These are phyloP conservation scores for Bipolaris victoriae DNA, from an alignment of 2,329 filamentous ascomycete genomes.

Conservation along the genomic window DNA sequence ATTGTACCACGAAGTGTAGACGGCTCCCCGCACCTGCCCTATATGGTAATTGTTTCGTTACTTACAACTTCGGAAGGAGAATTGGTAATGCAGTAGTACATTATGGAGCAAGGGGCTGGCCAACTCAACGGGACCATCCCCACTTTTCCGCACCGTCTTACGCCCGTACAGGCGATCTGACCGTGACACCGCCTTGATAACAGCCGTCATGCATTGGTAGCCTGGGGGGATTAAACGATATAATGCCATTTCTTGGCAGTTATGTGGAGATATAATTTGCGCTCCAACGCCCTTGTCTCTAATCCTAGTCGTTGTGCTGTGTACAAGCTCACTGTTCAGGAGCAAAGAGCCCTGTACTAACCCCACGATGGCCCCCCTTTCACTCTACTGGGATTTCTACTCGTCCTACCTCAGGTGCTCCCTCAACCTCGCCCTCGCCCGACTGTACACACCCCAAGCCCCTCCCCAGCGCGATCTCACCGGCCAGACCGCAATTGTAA, in stretches of 20 bases:
- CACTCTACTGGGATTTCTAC: constrained; percentile 13
- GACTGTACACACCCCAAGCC: constrained; percentile 18
- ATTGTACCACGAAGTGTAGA: background rate
- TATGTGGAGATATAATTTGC: background rate
- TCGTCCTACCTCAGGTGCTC: constrained; percentile 13
- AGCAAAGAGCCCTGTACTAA: background rate
- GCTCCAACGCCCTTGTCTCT: background rate
- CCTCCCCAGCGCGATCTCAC: constrained; percentile 34
- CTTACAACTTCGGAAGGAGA: background rate
- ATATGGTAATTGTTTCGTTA: background rate
- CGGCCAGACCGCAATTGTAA: constrained; percentile 57
- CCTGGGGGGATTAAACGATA: too few species aligned
- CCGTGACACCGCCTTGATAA: too few species aligned
- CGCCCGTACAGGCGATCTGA: background rate
- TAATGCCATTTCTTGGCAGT: too few species aligned
- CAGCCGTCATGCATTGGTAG: background rate
- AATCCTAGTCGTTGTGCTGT: background rate
- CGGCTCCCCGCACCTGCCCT: background rate
- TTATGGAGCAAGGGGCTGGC: background rate
- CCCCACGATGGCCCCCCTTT: constrained; percentile 1
- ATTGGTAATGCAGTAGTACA: background rate
- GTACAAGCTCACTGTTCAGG: background rate
- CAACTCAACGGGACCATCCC: background rate
- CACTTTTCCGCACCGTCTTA: background rate
- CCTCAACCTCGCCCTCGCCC: constrained; percentile 13